Base-by-base conservation (phyloP, 768 basidiomycete genomes). In the Calocybe gangraenosa region DNA sequence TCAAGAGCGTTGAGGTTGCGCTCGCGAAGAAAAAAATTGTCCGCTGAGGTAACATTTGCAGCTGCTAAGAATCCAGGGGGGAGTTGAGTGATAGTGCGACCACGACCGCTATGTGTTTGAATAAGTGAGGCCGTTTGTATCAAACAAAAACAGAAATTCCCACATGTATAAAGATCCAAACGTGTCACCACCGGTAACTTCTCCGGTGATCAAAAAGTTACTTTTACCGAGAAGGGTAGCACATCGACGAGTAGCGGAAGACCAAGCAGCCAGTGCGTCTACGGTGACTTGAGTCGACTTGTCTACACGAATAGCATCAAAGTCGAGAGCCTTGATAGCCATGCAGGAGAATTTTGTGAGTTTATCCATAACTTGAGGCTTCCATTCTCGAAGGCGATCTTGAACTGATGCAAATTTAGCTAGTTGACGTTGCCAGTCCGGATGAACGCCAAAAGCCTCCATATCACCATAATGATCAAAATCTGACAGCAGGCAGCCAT, bases 401-500 rank as follows among this genome's bases (percentile, higher is more conserved):
- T 96, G 93, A 3, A 95, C 93, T 46, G 92, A 94, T 30, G 93
- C 92, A 64, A 95, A 95, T 60, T 96, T 96, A 54, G 91, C 81
- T 17, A 96, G 70, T 63, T 96, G 88, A 75, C 93, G 92, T 59
- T 95, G 80, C 87, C 82, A 92, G 67, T 91, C 86, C 36, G 87
- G 89, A 66, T 91, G 88, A 22, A 96, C 92, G 84, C 93, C 93
- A 60, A 95, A 95, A 51, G 93, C 93, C 64, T 96, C 93, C 81
- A 92, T 91, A 67, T 96, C 93, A 51, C 93, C 93, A 55, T 87
- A 96, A 49, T 95, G 92, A 65, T 96, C 93, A 55, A 95, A 94
- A 50, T 93, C 91, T 14, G 89, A 92, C 11, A 66, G 61, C 51
- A 83, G 70, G 63, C 93, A 96, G 15, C 92, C 92, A 40, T 75